Evolutionary conservation across 2,329 filamentous ascomycete species (phyloP).

Genomic region (Ustulina deusta): DNA sequence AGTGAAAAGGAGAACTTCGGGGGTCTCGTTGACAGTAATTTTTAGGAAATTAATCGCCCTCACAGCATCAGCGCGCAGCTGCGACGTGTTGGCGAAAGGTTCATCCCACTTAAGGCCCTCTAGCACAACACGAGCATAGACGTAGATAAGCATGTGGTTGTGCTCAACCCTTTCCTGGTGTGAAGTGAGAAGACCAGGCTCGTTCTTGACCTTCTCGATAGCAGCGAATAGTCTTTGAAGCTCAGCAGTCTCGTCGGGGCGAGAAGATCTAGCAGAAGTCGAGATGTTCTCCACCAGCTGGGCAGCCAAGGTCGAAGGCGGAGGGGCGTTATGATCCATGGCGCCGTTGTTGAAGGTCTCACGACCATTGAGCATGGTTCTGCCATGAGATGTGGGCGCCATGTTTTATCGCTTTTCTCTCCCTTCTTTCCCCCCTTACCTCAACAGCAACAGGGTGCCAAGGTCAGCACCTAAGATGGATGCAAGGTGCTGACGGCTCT

Average conservation of each 20-base stretch:
- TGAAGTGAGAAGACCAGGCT: constrained; percentile 67
- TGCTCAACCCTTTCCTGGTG: constrained; percentile 76
- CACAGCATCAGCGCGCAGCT: constrained; percentile 69
- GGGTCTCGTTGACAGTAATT: constrained; percentile 80
- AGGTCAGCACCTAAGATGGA: not conserved
- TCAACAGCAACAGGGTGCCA: not conserved
- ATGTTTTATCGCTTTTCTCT: constrained; percentile 33
- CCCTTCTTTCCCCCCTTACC: not conserved
- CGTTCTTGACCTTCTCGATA: constrained; percentile 66
- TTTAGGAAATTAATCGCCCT: constrained; percentile 84
- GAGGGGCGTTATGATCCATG: constrained; percentile 53
- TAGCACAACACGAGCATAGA: constrained; percentile 83
- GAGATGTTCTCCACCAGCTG: constrained; percentile 87
- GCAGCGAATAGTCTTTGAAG: constrained; percentile 76
- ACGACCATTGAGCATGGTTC: constrained; percentile 41
- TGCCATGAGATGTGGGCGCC: constrained; percentile 51
- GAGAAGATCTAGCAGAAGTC: constrained; percentile 70
- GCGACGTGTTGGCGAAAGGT: constrained; percentile 70
- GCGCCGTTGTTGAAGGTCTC: constrained; percentile 44
- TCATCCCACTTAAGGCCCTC: constrained; percentile 76
- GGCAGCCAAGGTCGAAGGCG: constrained; percentile 86
- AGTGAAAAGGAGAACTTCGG: constrained; percentile 69
- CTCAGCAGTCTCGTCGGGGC: constrained; percentile 76
- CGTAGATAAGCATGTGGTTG: constrained; percentile 87
- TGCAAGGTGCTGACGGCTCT: not conserved